These are phyloP conservation scores for Paecilomyces variotii DNA, from an alignment of 2,329 filamentous ascomycete genomes.

Conservation along the genomic window DNA sequence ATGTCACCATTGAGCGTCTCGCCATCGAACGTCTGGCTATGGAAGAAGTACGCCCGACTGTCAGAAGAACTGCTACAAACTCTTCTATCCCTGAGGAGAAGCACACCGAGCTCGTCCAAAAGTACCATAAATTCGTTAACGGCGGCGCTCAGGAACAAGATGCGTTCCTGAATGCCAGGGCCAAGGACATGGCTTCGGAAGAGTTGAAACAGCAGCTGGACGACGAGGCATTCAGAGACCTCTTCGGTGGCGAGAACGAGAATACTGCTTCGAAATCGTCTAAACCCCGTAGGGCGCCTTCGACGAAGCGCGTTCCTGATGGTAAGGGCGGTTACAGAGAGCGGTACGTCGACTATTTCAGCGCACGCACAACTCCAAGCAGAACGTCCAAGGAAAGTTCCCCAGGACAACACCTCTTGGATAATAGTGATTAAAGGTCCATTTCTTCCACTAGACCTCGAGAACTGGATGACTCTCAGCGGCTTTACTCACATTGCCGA, in stretches of 20 bases:
- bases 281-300: background rate
- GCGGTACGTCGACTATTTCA: constrained; percentile 1
- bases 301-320: background rate
- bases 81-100: constrained; percentile 3
- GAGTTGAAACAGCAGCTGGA: constrained; percentile 10
- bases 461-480: background rate
- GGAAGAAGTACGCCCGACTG: background rate
- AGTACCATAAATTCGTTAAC: constrained; percentile 22
- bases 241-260: constrained; percentile 8
- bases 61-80: background rate
- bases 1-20: background rate
- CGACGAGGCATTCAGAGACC: constrained; percentile 8
- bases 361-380: background rate
- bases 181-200: constrained; percentile 5
- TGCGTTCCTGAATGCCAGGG: constrained; percentile 11
- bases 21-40: constrained; percentile 1
- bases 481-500: background rate
- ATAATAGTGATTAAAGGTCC: constrained; percentile 1
- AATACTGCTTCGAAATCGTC: background rate
- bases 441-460: background rate
- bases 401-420: constrained; percentile 3
- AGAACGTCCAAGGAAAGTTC: background rate
- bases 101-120: constrained; percentile 8
- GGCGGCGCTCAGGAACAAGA: constrained; percentile 23
- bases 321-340: constrained; percentile 1